phyloP scores from a whole-genome alignment of 1,284 basidiomycete genomes.

The Coniophora puteana region DNA sequence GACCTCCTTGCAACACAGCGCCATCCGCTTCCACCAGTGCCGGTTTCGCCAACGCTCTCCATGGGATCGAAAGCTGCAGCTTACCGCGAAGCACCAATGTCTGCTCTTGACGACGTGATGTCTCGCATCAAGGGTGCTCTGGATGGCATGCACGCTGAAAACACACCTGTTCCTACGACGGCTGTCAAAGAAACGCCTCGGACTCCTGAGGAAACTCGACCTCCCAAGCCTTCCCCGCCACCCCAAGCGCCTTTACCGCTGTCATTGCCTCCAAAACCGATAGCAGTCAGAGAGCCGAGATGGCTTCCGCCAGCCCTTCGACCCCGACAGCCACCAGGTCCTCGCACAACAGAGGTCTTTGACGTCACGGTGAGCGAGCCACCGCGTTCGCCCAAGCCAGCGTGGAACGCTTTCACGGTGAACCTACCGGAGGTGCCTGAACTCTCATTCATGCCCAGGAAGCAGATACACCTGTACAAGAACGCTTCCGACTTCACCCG shows the following conservation, averaged over 20 bases:
- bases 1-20: slow-evolving; percentile 16
- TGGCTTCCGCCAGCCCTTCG: slow-evolving; percentile 61
- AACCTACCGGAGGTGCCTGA: slow-evolving; percentile 58
- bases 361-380: slow-evolving; percentile 48
- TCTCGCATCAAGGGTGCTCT: slow-evolving; percentile 86
- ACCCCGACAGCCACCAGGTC: slow-evolving; percentile 28
- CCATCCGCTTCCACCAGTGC: slow-evolving; percentile 13
- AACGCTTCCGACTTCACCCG: slow-evolving; percentile 37
- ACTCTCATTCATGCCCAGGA: slow-evolving; percentile 44
- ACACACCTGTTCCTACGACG: slow-evolving; percentile 23
- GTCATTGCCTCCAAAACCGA: slow-evolving; percentile 13
- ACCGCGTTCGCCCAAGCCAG: slow-evolving; percentile 49
- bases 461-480: slow-evolving; percentile 42
- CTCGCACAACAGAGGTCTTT: slow-evolving; percentile 46
- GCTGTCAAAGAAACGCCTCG: neutral
- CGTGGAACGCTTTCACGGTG: slow-evolving; percentile 53
- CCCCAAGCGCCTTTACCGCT: slow-evolving; percentile 13
- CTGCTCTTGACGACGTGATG: slow-evolving; percentile 80
- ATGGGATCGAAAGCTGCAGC: slow-evolving; percentile 30
- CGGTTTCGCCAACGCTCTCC: slow-evolving; percentile 10
- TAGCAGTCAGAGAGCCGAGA: slow-evolving; percentile 19
- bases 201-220: slow-evolving; percentile 10
- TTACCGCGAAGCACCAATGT: slow-evolving; percentile 69
- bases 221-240: slow-evolving; percentile 10
- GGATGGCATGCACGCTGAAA: slow-evolving; percentile 59